Evolutionary conservation across 2,329 filamentous ascomycete species (phyloP).

Genomic region (Eutypa lata): DNA sequence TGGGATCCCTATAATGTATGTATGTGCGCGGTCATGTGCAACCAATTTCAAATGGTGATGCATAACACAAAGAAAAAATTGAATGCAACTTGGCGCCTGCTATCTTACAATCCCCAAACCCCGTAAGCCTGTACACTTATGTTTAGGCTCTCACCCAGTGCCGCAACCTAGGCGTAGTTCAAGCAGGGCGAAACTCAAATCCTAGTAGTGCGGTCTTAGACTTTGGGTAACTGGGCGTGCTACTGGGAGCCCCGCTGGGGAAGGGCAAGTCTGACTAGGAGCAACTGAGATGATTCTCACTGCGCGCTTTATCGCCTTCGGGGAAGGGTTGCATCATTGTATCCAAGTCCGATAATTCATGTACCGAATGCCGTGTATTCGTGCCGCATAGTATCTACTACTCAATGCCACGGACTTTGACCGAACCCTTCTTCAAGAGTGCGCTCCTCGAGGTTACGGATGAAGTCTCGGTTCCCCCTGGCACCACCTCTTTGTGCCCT

Average conservation of each 20-base stretch:
- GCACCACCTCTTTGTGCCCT: constrained; percentile 60
- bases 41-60: not conserved
- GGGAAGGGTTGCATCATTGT: not conserved
- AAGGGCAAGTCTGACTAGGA: not conserved
- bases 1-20: not conserved
- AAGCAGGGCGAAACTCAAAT: not conserved
- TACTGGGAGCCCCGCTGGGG: not conserved
- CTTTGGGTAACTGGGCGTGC: not conserved
- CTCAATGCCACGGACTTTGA: constrained; percentile 66
- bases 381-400: constrained; percentile 16
- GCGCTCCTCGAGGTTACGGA: constrained; percentile 89
- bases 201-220: not conserved
- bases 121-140: not conserved
- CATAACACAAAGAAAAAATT: not conserved
- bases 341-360: not conserved
- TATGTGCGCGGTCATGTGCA: not conserved
- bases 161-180: not conserved
- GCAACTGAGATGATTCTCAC: not conserved
- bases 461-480: constrained; percentile 77
- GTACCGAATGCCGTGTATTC: constrained; percentile 4
- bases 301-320: not conserved
- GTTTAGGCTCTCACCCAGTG: not conserved
- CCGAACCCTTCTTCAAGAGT: constrained; percentile 88
- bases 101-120: not conserved
- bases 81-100: not conserved